These are phyloP conservation scores for Rhizopus stolonifer DNA, from an alignment of 371 early-diverging fungal species.

Conservation along the genomic window DNA sequence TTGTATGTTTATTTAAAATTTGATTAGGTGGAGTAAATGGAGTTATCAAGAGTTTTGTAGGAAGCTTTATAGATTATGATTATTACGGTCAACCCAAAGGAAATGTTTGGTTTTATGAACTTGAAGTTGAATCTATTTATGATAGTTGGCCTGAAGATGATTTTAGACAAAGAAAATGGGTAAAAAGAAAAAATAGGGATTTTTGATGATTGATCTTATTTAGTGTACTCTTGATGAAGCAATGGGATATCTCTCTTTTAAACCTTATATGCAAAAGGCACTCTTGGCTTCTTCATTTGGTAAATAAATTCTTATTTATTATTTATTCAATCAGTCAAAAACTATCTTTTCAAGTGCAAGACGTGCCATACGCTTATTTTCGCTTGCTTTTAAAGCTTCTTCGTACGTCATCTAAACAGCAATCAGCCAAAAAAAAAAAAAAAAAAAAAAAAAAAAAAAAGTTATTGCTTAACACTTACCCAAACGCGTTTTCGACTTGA, in stretches of 20 bases:
- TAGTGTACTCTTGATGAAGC: slow-evolving; percentile 64
- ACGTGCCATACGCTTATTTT: slow-evolving; percentile 37
- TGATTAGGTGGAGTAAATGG: slow-evolving; percentile 54
- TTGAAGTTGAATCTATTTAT: slow-evolving; percentile 51
- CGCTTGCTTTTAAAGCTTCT: slow-evolving; percentile 36
- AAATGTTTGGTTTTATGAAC: slow-evolving; percentile 57
- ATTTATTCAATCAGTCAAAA: background rate
- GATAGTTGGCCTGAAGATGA: slow-evolving; percentile 59
- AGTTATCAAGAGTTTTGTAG: slow-evolving; percentile 39
- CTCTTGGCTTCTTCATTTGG: slow-evolving; percentile 45
- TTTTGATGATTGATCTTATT: background rate
- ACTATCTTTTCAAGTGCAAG: slow-evolving; percentile 32
- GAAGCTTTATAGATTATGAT: slow-evolving; percentile 51
- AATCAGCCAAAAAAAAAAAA: too few species aligned
- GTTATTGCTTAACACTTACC: slow-evolving; percentile 24
- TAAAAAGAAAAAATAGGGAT: slow-evolving; percentile 17
- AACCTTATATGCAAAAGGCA: slow-evolving; percentile 58
- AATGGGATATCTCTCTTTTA: slow-evolving; percentile 35
- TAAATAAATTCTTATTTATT: slow-evolving; percentile 4
- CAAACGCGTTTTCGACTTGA: slow-evolving; percentile 31
- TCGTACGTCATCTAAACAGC: slow-evolving; percentile 35
- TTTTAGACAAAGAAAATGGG: slow-evolving; percentile 58
- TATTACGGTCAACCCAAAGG: slow-evolving; percentile 44
- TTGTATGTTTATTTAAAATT: too few species aligned
- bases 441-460: too few species aligned